Evolutionary conservation across 192 early-diverging fungal genomes (phyloP), one percentile per base, ranked within the genome.

Genomic region (Coemansia sp.): DNA sequence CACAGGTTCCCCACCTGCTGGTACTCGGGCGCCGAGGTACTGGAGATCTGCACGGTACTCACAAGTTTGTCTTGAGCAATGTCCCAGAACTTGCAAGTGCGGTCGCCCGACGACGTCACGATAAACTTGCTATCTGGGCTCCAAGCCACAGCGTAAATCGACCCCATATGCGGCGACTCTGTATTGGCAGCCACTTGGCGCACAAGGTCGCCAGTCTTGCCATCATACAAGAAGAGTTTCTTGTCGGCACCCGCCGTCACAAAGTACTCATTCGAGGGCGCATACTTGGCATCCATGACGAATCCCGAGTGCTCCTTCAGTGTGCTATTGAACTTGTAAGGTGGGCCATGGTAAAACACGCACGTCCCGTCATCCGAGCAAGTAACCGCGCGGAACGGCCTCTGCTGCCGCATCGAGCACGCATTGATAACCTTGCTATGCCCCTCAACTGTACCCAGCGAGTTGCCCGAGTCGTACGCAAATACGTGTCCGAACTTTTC

Each of bases 1-100:
- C 96, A 98, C 70, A 97, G 75, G 66, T 91, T 92, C 60, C 97
- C 97, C 24, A 99, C 91, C 83, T 99, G 97, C 78, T 98, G 96
- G 65, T 93, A 84, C 33, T 91, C 90, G 50, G 91, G 53, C 36
- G 8, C 61, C 16, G 66, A 55, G 29, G 69, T 73, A 9, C 65
- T 55, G 60, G 83, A 66, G 57, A 90, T 73, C 27, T 76, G 70
- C 66, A 91, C 88, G 3, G 88, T 91, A 18, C 72, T 81, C 39
- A 92, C 88, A 34, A 95, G 90, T 55, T 83, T 79, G 64, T 91
- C 87, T 3, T 85, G 73, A 27, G 83, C 87, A 1, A 97, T 75
- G 76, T 99, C 95, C 96, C 96, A 99, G 62, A 99, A 83, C 85
- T 94, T 94, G 69, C 88, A 89, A 15, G 95, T 96, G 61, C 84